Conservation (phyloP, 148 eudicot genomes). For the Agrostemma githago region DNA sequence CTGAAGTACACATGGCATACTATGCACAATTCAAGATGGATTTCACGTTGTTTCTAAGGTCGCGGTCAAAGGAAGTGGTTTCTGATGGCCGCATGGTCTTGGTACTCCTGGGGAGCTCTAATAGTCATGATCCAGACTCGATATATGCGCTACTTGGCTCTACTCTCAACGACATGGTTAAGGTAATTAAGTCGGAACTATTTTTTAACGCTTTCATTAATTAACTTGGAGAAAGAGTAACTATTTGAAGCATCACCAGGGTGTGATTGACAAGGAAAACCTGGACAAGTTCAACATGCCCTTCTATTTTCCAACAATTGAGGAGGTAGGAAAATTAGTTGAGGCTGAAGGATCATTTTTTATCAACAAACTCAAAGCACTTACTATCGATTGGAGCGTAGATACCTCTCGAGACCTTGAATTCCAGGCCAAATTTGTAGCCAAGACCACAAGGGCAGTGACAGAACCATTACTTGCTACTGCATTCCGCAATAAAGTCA, state of each 20-base stretch:
- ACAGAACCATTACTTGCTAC: constrained; percentile 26
- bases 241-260: too few relatives aligned
- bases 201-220: too few relatives aligned
- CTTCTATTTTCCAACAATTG: constrained; percentile 25
- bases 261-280: constrained; percentile 24
- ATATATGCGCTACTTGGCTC: constrained; percentile 21
- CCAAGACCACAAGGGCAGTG: constrained; percentile 17
- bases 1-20: neutral
- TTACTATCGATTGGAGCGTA: constrained; percentile 22
- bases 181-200: constrained; percentile 19
- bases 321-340: constrained; percentile 31
- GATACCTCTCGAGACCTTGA: constrained; percentile 6
- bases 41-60: neutral
- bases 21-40: neutral
- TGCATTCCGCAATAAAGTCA: constrained; percentile 26
- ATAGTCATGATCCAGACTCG: constrained; percentile 10
- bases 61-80: too few relatives aligned
- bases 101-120: constrained; percentile 30
- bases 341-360: constrained; percentile 30
- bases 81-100: constrained; percentile 40
- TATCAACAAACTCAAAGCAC: constrained; percentile 17
- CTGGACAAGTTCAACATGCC: constrained; percentile 39
- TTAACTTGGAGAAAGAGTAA: too few relatives aligned
- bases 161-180: constrained; percentile 29
- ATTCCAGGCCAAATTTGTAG: constrained; percentile 8